These are phyloP conservation scores for Poronia punctata DNA, from an alignment of 495 filamentous ascomycete genomes.

Conservation along the genomic window DNA sequence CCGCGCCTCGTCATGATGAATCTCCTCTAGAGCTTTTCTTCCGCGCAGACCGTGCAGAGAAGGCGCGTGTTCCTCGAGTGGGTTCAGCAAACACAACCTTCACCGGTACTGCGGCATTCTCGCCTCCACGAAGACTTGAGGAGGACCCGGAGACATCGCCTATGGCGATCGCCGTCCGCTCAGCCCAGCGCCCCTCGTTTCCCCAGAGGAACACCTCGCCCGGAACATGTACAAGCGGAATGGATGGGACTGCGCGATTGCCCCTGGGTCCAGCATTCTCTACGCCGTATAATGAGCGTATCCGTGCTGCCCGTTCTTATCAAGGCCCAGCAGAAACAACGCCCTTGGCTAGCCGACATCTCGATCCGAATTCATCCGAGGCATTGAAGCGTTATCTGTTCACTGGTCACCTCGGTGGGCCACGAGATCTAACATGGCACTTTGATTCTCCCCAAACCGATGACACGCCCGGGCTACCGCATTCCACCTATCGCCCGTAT, in stretches of 20 bases:
- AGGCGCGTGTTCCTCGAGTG: constrained; percentile 49
- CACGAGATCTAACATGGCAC: neutral
- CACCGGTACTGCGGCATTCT: constrained; percentile 25
- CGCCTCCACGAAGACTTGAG: constrained; percentile 22
- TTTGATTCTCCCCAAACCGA: neutral
- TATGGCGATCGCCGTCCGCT: constrained; percentile 13
- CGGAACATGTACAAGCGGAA: constrained; percentile 59
- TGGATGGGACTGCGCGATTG: constrained; percentile 49
- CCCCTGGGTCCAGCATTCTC: constrained; percentile 59
- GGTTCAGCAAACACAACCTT: constrained; percentile 32
- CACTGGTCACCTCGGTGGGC: constrained; percentile 15
- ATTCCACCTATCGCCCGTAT: too few species aligned
- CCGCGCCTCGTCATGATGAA: constrained; percentile 40
- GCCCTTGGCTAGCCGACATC: constrained; percentile 4
- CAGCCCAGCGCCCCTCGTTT: constrained; percentile 20
- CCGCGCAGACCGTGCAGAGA: constrained; percentile 72
- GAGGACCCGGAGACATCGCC: constrained; percentile 30
- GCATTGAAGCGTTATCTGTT: constrained; percentile 36
- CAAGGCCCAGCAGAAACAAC: constrained; percentile 18
- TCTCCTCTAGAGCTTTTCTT: constrained; percentile 87
- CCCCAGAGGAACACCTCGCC: constrained; percentile 33
- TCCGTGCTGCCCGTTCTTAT: constrained; percentile 44
- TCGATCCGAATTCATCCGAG: constrained; percentile 19
- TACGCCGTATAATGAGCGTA: constrained; percentile 58
- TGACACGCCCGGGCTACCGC: neutral